phyloP scores from a whole-genome alignment of 2,329 filamentous ascomycete species.

The Dothistroma pini region DNA sequence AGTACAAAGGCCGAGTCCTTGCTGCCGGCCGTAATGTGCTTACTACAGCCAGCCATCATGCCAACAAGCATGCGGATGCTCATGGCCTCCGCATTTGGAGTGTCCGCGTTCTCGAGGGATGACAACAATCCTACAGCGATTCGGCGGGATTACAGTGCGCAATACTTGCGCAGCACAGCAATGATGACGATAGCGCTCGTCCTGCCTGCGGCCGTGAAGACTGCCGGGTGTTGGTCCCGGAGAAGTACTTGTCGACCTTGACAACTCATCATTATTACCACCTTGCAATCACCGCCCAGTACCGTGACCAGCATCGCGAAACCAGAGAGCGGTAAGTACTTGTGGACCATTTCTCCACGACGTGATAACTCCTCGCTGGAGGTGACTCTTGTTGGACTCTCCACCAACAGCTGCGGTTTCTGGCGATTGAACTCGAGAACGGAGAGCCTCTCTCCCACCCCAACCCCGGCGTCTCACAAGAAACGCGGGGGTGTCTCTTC shows the following conservation, averaged over 20 bases:
- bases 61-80: not conserved
- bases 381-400: not conserved
- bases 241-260: not conserved
- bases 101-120: not conserved
- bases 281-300: not conserved
- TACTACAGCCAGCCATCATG: not conserved
- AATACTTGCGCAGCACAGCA: constrained; percentile 1
- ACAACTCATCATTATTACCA: not conserved
- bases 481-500: not conserved
- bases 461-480: not conserved
- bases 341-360: not conserved
- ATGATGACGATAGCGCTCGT: not conserved
- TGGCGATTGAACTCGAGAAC: not conserved
- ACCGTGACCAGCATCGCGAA: not conserved
- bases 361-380: not conserved
- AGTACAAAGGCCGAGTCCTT: not conserved
- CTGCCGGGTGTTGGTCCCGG: not conserved
- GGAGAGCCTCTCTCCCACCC: not conserved
- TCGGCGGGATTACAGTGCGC: not conserved
- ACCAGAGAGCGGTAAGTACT: not conserved
- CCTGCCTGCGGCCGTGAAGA: not conserved
- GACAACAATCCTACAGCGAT: not conserved
- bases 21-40: not conserved
- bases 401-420: not conserved
- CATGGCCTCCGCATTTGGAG: not conserved